Base-by-base conservation (phyloP, 202 grass and related monocot species). In the Eragrostis tef region DNA sequence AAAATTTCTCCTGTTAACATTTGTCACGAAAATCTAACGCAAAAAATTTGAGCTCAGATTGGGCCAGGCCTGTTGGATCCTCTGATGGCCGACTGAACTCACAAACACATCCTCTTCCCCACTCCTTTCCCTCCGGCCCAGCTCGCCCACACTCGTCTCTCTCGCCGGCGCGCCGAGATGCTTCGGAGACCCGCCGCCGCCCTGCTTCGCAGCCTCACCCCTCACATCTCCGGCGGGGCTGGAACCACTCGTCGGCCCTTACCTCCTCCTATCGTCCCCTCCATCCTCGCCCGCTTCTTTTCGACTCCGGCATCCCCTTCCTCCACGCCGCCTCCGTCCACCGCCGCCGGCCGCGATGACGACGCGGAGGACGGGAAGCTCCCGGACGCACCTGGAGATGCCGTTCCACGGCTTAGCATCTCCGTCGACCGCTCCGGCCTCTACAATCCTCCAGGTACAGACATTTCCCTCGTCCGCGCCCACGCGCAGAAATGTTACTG, bases 381-480 rank as follows among this genome's bases (percentile, higher is more conserved):
- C 47, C 48, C 9, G 1, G 52, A 56, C 36, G 54, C 11, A 9
- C 34, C 83, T 52, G 39, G 24, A 0, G 76, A 85, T 72, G 17
- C 65, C 4, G 22, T 29, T 26, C 13, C 75, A 1, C 63, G 5
- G n/a, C 80, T 86, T 11, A 80, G 84, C 67, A 82, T 95, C 50
- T 83, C 88, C 5, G 58, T 94, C 41, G 92, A 98, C 64, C 95
- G 95, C 69, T 93, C 95, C 64, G 90, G 87, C 11, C 79, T 95
- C 77, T 86, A 69, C 88, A 91, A 81, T 24, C 88, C 95, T 21
- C 83, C 83, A 89, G 92, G 92, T 94, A 25, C 22, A 26, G 82
- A 45, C 68, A 11, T 19, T 41, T 64, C 22, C 47, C 42, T 17
- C 53, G 9, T 9, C 21, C 42, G 19, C 49, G 26, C 43, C 54